Evolutionary conservation across 1,139 yeast genomes (phyloP), one percentile per base, ranked within the genome.

Genomic region (Scheffersomyces segobiensis): DNA sequence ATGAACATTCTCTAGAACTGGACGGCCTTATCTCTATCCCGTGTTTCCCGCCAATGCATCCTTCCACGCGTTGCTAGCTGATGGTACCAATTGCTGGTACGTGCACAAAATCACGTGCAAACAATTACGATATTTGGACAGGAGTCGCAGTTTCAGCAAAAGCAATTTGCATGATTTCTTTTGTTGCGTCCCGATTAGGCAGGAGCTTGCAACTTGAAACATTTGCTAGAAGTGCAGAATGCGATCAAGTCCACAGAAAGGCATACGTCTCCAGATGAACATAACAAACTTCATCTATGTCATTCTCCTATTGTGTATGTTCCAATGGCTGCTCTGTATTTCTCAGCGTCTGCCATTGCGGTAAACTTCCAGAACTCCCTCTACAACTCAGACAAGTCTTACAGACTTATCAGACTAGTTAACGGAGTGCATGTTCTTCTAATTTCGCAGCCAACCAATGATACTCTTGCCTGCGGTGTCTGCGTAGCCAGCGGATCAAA

Each of bases 401-500:
- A 83, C 64, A 78, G 77, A 56, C 65, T 80, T 2, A 67, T 87
- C n/a, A 71, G 72, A 49, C 71, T 87, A 17, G 75, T 81, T 7
- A 87, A 87, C 72, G 91, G 91, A 0, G 65, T 87, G 7, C 62
- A 74, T 14, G 75, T 80, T 0, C 69, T 88, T 0, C 62, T 88
- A 18, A 76, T 88, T 2, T 86, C 89, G 0, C 91, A 88, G 63
- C 87, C 91, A 0, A 64, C 81, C 0, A 79, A 76, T 19, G 77
- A 76, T 8, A 56, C 74, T 0, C 83, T 84, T 1, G 76, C 88
- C 78, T 54, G 79, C 18, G 67, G 80, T 0, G 56, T 88, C 3
- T 76, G 88, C 20, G 85, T 88, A 0, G 84, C 84, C 0, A 67
- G 87, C 0, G 95, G 95, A 1, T 86, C 92, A 1, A 83, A 83